Percentiles rank a stretch among this genome's conserved stretches.
phyloP scores from a whole-genome alignment of 257 asterid genomes.

The Datura wrightii region DNA sequence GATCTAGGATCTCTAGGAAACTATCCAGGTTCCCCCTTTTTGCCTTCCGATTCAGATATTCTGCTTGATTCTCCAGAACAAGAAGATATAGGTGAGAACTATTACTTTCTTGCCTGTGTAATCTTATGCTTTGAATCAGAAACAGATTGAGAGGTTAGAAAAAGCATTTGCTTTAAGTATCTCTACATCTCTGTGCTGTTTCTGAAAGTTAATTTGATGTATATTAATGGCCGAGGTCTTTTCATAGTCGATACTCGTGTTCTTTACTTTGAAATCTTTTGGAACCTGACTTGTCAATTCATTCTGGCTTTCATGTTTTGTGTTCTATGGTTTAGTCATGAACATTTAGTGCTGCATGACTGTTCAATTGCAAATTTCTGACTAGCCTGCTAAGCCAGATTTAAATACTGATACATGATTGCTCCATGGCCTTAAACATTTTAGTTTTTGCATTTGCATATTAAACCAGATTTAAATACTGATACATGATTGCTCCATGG shows the following conservation, averaged over 20 bases:
- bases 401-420: neutral
- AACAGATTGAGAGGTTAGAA: neutral
- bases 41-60: slow-evolving; percentile 94
- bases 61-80: slow-evolving; percentile 90
- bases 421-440: neutral
- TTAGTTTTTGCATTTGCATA: neutral
- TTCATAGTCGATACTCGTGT: neutral
- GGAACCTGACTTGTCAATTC: neutral
- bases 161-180: neutral
- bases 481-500: neutral
- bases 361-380: neutral
- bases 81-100: slow-evolving; percentile 77
- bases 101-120: neutral
- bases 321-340: neutral
- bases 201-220: neutral
- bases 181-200: neutral
- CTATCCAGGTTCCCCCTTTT: slow-evolving; percentile 88
- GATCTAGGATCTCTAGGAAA: slow-evolving; percentile 96
- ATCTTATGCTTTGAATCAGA: neutral
- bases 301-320: neutral
- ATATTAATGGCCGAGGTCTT: neutral
- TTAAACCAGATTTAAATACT: neutral
- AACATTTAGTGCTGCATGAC: neutral
- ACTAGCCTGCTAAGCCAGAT: neutral
- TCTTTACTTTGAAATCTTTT: neutral